A percentile compares a stretch with the other conserved stretches of the same genome.
These are phyloP conservation scores for Zizania palustris DNA, from an alignment of 202 grass and related monocot species.

Conservation along the genomic window DNA sequence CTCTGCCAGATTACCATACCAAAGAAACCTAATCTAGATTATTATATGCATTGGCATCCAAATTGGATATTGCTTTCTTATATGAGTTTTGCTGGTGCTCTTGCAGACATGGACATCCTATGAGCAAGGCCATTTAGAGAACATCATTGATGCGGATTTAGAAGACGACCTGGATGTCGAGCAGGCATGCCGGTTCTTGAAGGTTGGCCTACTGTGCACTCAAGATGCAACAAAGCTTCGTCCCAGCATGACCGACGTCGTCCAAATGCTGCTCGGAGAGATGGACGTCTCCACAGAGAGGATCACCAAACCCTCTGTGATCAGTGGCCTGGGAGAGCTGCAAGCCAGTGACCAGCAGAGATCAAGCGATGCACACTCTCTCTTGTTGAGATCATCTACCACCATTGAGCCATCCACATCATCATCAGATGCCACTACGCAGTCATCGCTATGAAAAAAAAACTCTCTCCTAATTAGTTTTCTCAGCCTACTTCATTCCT, in stretches of 20 bases:
- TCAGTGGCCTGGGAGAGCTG: constrained; percentile 53
- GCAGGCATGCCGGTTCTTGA: constrained; percentile 74
- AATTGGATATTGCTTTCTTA: constrained; percentile 23
- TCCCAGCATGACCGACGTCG: constrained; percentile 60
- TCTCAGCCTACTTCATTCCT: too few species aligned
- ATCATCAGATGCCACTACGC: constrained; percentile 48
- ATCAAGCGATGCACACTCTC: constrained; percentile 15
- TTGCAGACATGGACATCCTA: constrained; percentile 70
- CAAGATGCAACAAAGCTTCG: constrained; percentile 80
- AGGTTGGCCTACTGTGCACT: constrained; percentile 74
- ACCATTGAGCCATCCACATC: constrained; percentile 44
- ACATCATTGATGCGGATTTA: constrained; percentile 68
- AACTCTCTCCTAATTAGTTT: too few species aligned
- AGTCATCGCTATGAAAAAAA: constrained; percentile 33
- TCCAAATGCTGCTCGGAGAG: constrained; percentile 66
- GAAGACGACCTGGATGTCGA: constrained; percentile 60
- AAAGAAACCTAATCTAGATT: neutral
- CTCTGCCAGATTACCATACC: constrained; percentile 16
- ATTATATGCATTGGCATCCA: constrained; percentile 5
- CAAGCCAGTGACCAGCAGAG: constrained; percentile 39
- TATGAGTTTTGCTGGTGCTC: constrained; percentile 35
- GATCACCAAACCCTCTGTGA: constrained; percentile 68
- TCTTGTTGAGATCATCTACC: constrained; percentile 38
- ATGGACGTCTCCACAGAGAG: constrained; percentile 45
- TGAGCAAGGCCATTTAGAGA: constrained; percentile 60